phyloP scores from a whole-genome alignment of 2,329 filamentous ascomycete genomes.

The Colletotrichum lupini region DNA sequence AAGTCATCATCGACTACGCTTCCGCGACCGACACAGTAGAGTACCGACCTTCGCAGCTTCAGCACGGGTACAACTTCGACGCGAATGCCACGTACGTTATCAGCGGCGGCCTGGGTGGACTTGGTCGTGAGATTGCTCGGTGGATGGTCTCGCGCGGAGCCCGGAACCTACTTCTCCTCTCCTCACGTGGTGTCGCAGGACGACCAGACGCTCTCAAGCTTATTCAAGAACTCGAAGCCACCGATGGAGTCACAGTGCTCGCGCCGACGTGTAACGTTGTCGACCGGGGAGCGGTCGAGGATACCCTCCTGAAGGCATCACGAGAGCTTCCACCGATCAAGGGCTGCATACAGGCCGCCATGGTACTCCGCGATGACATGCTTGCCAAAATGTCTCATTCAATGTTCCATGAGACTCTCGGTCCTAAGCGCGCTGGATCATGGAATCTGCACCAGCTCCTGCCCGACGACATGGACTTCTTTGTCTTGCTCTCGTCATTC shows the following conservation, averaged over 20 bases:
- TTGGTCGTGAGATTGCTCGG: conserved; percentile 63
- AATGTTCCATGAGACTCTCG: conserved; percentile 54
- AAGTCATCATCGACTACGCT: conserved; percentile 49
- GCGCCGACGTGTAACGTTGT: conserved; percentile 56
- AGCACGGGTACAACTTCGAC: conserved; percentile 35
- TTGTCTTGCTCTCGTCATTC: conserved; percentile 65
- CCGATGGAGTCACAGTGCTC: conserved; percentile 44
- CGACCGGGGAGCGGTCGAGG: conserved; percentile 37
- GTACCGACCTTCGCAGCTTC: conserved; percentile 10
- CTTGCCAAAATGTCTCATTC: conserved; percentile 60
- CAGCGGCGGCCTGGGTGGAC: conserved; percentile 67
- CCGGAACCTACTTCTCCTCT: conserved; percentile 62
- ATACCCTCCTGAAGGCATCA: conserved; percentile 37
- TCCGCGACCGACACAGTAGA: neutral
- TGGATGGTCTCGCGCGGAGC: conserved; percentile 58
- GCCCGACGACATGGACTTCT: conserved; percentile 50
- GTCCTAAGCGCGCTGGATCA: conserved; percentile 62
- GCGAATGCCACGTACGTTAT: conserved; percentile 62
- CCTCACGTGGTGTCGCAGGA: conserved; percentile 48
- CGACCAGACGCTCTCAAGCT: conserved; percentile 39
- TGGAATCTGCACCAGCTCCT: conserved; percentile 56
- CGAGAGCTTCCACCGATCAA: conserved; percentile 41
- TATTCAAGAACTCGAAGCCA: conserved; percentile 44
- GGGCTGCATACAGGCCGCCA: conserved; percentile 50
- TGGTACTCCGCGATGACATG: conserved; percentile 51